Percentiles rank a stretch among this genome's conserved stretches.
These are phyloP conservation scores for Basipetospora chlamydospora DNA, from an alignment of 2,329 filamentous ascomycete genomes.

Conservation along the genomic window DNA sequence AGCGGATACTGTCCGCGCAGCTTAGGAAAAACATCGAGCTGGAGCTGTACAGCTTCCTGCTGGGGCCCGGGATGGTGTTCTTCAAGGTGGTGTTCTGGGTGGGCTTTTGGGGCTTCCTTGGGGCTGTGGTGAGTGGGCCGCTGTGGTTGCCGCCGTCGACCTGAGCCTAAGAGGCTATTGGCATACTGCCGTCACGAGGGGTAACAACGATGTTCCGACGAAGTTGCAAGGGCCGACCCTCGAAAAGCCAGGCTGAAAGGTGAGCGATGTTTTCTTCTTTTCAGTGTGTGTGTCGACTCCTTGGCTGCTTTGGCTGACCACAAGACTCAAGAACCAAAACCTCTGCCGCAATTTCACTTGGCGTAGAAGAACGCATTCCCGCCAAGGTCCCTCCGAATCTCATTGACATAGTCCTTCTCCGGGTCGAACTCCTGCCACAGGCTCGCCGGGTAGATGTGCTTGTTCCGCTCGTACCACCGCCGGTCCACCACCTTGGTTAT, in stretches of 20 bases:
- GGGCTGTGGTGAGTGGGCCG: background rate
- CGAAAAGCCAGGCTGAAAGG: too few relatives aligned
- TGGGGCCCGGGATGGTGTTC: conserved; percentile 1
- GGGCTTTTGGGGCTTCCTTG: background rate
- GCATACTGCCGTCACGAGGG: too few relatives aligned
- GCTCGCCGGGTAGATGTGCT: conserved; percentile 94
- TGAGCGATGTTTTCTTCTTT: too few relatives aligned
- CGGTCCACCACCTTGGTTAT: conserved; percentile 90
- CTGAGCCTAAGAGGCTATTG: background rate
- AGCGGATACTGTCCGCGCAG: background rate
- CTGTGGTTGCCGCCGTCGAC: conserved; percentile 1
- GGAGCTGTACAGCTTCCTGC: conserved; percentile 3
- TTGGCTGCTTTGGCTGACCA: too few relatives aligned
- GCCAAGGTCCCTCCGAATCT: conserved; percentile 67
- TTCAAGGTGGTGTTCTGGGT: conserved; percentile 3
- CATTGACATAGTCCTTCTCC: conserved; percentile 66
- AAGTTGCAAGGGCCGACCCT: too few relatives aligned
- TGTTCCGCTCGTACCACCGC: conserved; percentile 93
- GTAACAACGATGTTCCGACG: too few relatives aligned
- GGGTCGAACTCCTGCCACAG: conserved; percentile 93
- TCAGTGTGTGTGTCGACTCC: too few relatives aligned
- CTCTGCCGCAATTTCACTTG: background rate
- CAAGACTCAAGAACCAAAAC: too few relatives aligned
- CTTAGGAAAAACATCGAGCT: conserved; percentile 2
- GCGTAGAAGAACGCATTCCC: conserved; percentile 91